Evolutionary conservation across 2,329 filamentous ascomycete genomes (phyloP).

Genomic region (Xylaria sp.): DNA sequence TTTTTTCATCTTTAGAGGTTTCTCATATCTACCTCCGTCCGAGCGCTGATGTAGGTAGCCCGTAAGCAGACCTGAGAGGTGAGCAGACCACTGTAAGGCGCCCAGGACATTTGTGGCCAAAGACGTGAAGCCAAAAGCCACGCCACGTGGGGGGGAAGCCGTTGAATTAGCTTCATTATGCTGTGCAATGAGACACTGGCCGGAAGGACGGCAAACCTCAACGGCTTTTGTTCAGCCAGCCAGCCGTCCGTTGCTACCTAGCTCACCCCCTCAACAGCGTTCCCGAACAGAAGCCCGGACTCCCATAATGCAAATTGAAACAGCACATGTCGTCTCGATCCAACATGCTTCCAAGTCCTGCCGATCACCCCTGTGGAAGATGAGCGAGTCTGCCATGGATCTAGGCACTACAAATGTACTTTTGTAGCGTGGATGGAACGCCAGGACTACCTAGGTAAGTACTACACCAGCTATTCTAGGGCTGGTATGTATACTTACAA

Average conservation of each 20-base stretch:
- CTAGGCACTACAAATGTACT: not conserved
- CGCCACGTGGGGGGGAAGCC: constrained; percentile 17
- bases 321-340: constrained; percentile 1
- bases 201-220: not conserved
- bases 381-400: constrained; percentile 1
- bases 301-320: constrained; percentile 9
- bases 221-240: not conserved
- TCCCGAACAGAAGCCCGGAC: too few species aligned
- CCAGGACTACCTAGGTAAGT: too few species aligned
- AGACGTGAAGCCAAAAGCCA: constrained; percentile 8
- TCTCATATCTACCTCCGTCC: too few species aligned
- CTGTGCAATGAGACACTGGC: too few species aligned
- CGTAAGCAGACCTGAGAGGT: not conserved
- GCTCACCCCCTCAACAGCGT: not conserved
- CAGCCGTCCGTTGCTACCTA: not conserved
- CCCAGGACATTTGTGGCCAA: not conserved
- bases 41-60: too few species aligned
- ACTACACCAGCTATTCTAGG: too few species aligned
- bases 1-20: too few species aligned
- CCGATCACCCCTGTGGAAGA: constrained; percentile 12
- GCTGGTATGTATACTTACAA: too few species aligned
- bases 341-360: constrained; percentile 5
- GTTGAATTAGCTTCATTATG: constrained; percentile 9
- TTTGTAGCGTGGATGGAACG: too few species aligned
- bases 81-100: not conserved